Base-by-base conservation (phyloP, 139 green algal genomes). In the Dunaliella primolecta region DNA sequence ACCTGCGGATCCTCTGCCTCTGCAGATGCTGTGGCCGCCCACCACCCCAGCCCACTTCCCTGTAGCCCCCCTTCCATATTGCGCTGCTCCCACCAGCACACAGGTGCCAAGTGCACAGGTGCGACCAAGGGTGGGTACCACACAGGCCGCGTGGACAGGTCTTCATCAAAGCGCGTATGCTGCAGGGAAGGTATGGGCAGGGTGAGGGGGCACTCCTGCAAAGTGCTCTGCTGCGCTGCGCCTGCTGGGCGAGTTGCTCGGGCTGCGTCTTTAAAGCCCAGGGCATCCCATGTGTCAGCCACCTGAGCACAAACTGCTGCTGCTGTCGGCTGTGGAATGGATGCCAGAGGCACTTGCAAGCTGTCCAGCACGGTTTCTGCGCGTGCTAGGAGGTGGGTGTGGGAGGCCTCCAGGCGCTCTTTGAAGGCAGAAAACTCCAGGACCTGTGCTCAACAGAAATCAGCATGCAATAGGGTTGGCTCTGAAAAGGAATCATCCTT, bases 381-480 rank as follows among this genome's bases (percentile, higher is more conserved):
- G 0, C 78, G 72, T 0, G 89, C 90, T 32, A 94, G 64, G 0
- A 87, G 86, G 2, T 84, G 84, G 0, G 89, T 88, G 87, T 96
- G 92, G 2, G 92, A 91, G 23, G 84, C 72, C 20, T 87, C 84
- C 84, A 98, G 87, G 0, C 92, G 89, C 83, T 97, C 90, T 78
- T 90, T 91, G 82, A 98, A 98, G 3, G 88, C 89, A 0, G 94
- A 90, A 90, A 98, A 97, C 86, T 98, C 95, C 0, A 95, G 30
- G n/a, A 96, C 91, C 94, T 96, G 90, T 24, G 25, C 1, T 34
- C 11, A 24, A 0, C 11, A 36, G 75, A 7, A 24, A 77, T 25
- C 32, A 71, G 15, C 2, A 78, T 31, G 15, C 29, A 1, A 32
- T 23, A 2, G 32, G 38, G 24, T 36, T 2, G 30, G 35, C 36